These are phyloP conservation scores for Triangularia setosa DNA, from an alignment of 2,329 filamentous ascomycete species.

Conservation along the genomic window DNA sequence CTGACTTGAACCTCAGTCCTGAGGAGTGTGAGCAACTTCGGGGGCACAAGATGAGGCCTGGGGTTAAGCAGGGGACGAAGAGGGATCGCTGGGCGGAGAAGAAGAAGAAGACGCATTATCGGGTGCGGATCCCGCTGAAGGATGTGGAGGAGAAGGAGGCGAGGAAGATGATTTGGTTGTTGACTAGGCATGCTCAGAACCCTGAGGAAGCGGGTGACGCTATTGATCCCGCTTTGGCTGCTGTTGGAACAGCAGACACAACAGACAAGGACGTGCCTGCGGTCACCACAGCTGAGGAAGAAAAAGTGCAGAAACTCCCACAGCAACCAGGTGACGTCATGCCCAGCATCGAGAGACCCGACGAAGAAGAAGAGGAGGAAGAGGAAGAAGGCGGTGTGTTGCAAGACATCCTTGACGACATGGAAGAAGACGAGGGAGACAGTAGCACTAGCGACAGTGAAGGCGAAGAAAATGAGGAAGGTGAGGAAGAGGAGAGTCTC, in stretches of 20 bases:
- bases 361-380: slow-evolving; percentile 13
- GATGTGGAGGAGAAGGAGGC: slow-evolving; percentile 27
- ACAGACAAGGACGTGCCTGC: neutral
- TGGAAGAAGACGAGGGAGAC: slow-evolving; percentile 21
- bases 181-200: slow-evolving; percentile 12
- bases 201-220: neutral
- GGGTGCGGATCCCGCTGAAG: slow-evolving; percentile 27
- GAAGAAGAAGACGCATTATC: slow-evolving; percentile 27
- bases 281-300: neutral
- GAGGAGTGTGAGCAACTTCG: slow-evolving; percentile 35
- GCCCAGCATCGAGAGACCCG: neutral
- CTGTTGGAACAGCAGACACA: neutral
- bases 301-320: neutral
- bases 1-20: slow-evolving; percentile 37
- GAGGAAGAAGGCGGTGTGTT: slow-evolving; percentile 21
- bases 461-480: slow-evolving; percentile 3
- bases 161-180: slow-evolving; percentile 25
- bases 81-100: slow-evolving; percentile 22
- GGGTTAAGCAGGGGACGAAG: slow-evolving; percentile 18
- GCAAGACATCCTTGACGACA: slow-evolving; percentile 22
- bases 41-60: slow-evolving; percentile 32
- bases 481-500: slow-evolving; percentile 17
- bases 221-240: neutral
- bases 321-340: neutral
- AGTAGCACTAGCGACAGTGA: slow-evolving; percentile 12